Conservation (phyloP, 306 rosid genomes). For the Ormosia semicastrata region DNA sequence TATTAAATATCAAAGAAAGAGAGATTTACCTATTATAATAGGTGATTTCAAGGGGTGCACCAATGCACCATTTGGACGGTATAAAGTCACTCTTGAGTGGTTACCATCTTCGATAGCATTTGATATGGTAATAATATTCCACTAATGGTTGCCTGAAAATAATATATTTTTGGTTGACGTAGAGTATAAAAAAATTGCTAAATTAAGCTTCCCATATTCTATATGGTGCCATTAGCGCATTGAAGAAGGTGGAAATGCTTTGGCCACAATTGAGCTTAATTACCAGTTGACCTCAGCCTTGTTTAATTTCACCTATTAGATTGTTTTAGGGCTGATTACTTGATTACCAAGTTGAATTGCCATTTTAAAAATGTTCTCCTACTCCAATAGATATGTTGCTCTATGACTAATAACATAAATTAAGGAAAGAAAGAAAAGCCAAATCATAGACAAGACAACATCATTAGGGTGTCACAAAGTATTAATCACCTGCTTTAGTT, state of each 20-base stretch:
- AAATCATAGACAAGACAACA: neutral
- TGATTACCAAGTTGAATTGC: constrained; percentile 2
- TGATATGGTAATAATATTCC: neutral
- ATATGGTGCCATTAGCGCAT: neutral
- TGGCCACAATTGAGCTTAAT: constrained; percentile 14
- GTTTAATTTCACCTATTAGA: neutral
- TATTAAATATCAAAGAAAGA: too few species aligned
- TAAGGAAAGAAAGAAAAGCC: neutral
- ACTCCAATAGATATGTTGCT: neutral
- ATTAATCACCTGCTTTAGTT: neutral
- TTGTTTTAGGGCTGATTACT: neutral
- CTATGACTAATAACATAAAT: neutral
- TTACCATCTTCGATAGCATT: neutral
- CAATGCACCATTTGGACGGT: too few species aligned
- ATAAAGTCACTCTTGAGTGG: too few species aligned
- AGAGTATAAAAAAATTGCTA: neutral
- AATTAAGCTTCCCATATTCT: neutral
- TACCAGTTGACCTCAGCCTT: neutral
- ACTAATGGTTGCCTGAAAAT: neutral
- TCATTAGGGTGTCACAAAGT: neutral
- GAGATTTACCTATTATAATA: too few species aligned
- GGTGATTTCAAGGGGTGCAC: too few species aligned
- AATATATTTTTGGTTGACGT: neutral
- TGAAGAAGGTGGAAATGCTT: neutral
- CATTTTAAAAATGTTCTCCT: neutral